A percentile compares a stretch with the other conserved stretches of the same genome.
Conservation (phyloP, 768 basidiomycete genomes). For the Phallus indusiatus region DNA sequence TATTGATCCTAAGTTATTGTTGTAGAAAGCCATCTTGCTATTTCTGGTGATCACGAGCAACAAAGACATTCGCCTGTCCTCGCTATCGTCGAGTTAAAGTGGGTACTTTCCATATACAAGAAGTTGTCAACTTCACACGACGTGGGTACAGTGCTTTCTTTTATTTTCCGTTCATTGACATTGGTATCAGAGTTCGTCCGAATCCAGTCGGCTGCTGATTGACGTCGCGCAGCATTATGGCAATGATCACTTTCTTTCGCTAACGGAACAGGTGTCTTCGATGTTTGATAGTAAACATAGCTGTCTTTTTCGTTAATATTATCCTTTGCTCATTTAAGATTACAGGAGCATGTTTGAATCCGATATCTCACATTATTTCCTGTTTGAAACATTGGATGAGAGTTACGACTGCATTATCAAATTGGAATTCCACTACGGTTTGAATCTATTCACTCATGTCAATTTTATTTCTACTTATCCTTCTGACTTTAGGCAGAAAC, state of each 20-base stretch:
- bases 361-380: neutral
- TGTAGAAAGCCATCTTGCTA: neutral
- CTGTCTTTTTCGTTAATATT: neutral
- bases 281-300: neutral
- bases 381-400: neutral
- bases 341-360: neutral
- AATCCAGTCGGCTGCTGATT: conserved; percentile 35
- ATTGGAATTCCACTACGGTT: neutral
- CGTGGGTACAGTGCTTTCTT: neutral
- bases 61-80: conserved; percentile 18
- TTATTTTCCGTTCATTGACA: neutral
- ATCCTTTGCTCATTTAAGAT: neutral
- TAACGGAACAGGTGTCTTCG: neutral
- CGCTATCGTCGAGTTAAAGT: conserved; percentile 31
- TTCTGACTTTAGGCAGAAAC: neutral
- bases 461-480: neutral
- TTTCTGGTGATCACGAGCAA: neutral
- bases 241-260: conserved; percentile 28
- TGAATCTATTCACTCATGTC: neutral
- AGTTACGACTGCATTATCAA: neutral
- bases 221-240: conserved; percentile 28
- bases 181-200: neutral
- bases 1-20: neutral
- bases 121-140: conserved; percentile 9
- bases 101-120: conserved; percentile 46